Evolutionary conservation across 257 asterid species (phyloP).

Genomic region (Scutellaria baicalensis): DNA sequence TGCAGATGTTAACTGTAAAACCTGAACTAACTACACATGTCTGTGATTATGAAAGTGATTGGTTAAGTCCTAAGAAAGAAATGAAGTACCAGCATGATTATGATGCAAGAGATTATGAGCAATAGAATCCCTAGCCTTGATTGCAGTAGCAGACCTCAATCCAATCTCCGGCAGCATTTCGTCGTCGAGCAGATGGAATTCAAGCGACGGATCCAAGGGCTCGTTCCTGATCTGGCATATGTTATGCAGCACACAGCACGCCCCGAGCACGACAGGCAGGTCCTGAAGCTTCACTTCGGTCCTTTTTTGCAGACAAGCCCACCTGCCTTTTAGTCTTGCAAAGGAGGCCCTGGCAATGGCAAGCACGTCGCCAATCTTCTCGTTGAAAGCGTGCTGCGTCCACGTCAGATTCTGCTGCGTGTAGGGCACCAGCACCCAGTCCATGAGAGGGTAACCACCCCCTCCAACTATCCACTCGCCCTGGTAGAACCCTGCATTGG

Average conservation of each 20-base stretch:
- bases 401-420: slow-evolving; percentile 72
- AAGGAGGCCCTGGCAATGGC: slow-evolving; percentile 50
- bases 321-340: slow-evolving; percentile 70
- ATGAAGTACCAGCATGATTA: slow-evolving; percentile 86
- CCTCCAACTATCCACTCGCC: slow-evolving; percentile 79
- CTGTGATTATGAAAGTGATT: background rate
- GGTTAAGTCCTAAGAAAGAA: slow-evolving; percentile 31
- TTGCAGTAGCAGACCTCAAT: slow-evolving; percentile 56
- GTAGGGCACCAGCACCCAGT: slow-evolving; percentile 91
- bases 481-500: slow-evolving; percentile 59
- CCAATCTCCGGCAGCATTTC: slow-evolving; percentile 73
- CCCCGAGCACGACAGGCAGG: slow-evolving; percentile 83
- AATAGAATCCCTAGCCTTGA: slow-evolving; percentile 65
- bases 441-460: slow-evolving; percentile 70
- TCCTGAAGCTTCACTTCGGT: slow-evolving; percentile 90
- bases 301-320: slow-evolving; percentile 86
- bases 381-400: slow-evolving; percentile 91
- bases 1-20: slow-evolving; percentile 6
- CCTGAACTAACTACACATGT: background rate
- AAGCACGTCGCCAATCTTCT: slow-evolving; percentile 60
- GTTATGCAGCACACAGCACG: slow-evolving; percentile 90
- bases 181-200: slow-evolving; percentile 71
- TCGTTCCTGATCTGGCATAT: slow-evolving; percentile 82
- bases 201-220: slow-evolving; percentile 35
- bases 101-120: slow-evolving; percentile 90